A percentile compares a stretch with the other conserved stretches of the same genome.
Evolutionary conservation across 495 filamentous ascomycete species (phyloP).

Genomic region (Saxispiralis lemnorum): DNA sequence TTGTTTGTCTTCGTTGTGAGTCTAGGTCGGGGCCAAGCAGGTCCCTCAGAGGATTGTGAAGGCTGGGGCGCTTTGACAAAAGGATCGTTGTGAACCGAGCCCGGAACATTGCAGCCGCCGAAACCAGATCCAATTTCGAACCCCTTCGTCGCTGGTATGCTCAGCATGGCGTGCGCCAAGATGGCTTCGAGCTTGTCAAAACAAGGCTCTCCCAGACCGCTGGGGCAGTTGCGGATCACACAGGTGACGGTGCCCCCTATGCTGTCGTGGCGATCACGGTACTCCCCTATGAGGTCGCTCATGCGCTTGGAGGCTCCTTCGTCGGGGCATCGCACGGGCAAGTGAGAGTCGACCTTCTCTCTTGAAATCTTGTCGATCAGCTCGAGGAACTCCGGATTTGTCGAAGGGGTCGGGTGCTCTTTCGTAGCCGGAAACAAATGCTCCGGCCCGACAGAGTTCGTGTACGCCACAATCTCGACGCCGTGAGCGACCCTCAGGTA

Average conservation of each 20-base stretch:
- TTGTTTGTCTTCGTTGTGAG: slow-evolving; percentile 91
- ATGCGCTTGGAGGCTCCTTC: slow-evolving; percentile 45
- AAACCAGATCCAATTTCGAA: slow-evolving; percentile 96
- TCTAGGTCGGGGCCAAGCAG: slow-evolving; percentile 20
- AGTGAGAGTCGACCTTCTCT: slow-evolving; percentile 60
- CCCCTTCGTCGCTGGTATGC: slow-evolving; percentile 89
- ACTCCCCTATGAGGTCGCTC: slow-evolving; percentile 63
- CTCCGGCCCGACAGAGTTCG: slow-evolving; percentile 65
- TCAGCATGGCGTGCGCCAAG: slow-evolving; percentile 91
- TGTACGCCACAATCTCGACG: slow-evolving; percentile 82
- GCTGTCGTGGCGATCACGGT: slow-evolving; percentile 67
- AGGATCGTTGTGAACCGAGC: slow-evolving; percentile 83
- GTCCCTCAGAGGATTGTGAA: slow-evolving; percentile 8
- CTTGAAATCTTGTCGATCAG: slow-evolving; percentile 60
- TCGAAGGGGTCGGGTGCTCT: slow-evolving; percentile 51
- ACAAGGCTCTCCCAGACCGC: slow-evolving; percentile 79
- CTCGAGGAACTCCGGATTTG: slow-evolving; percentile 69
- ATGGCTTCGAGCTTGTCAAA: slow-evolving; percentile 94
- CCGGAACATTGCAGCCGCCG: slow-evolving; percentile 69
- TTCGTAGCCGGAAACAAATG: slow-evolving; percentile 61
- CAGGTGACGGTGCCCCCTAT: slow-evolving; percentile 94
- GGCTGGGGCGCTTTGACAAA: slow-evolving; percentile 44
- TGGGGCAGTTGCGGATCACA: slow-evolving; percentile 78
- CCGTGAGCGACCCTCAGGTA: slow-evolving; percentile 65
- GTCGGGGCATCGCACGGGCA: slow-evolving; percentile 77